Conservation (phyloP, 306 rosid species). For the Quercus alba region DNA sequence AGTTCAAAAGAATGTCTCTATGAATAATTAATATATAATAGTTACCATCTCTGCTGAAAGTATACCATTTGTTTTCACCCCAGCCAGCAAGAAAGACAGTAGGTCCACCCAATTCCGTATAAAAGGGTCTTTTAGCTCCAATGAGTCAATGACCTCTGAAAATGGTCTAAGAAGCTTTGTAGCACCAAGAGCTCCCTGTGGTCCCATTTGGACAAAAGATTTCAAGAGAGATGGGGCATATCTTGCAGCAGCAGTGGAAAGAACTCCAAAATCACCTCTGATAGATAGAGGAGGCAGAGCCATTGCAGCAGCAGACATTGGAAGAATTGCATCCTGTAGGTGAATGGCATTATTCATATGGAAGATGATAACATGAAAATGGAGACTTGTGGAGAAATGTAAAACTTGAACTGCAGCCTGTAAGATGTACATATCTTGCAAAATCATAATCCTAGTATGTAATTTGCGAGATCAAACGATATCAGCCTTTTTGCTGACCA, state of each 20-base stretch:
- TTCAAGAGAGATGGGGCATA: conserved; percentile 78
- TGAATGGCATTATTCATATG: conserved; percentile 24
- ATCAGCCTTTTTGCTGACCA: background rate
- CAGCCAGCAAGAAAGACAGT: conserved; percentile 90
- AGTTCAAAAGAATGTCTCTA: background rate
- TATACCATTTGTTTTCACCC: conserved; percentile 74
- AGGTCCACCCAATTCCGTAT: conserved; percentile 87
- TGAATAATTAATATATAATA: conserved; percentile 7
- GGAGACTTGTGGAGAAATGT: background rate
- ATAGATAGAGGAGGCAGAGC: conserved; percentile 92
- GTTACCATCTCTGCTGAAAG: conserved; percentile 95
- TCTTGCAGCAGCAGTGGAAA: conserved; percentile 91
- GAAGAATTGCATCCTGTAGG: conserved; percentile 82
- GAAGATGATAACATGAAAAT: background rate
- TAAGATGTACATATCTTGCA: background rate
- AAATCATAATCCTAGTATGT: background rate
- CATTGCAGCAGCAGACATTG: conserved; percentile 86
- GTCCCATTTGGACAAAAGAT: conserved; percentile 85
- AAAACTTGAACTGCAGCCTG: too few species aligned
- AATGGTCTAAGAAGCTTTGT: conserved; percentile 83
- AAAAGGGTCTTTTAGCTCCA: conserved; percentile 73
- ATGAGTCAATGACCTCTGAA: conserved; percentile 75
- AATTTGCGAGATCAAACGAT: background rate
- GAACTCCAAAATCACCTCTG: conserved; percentile 82
- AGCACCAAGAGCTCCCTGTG: conserved; percentile 77